Evolutionary conservation across 139 green algal genomes (phyloP).

Genomic region (Chlorella sp.): DNA sequence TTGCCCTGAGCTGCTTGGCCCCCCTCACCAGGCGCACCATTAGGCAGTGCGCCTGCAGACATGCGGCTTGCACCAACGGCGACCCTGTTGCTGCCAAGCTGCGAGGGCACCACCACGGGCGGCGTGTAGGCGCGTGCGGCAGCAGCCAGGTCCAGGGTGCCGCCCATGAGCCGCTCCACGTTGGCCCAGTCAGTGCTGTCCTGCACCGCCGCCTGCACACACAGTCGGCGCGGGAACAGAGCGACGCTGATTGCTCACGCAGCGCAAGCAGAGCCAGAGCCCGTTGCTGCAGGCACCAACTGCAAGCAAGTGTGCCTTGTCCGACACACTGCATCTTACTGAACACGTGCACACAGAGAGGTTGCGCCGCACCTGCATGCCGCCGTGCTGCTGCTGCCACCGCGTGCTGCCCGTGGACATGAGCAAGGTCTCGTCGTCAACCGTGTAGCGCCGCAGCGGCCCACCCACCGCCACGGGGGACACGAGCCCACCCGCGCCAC

Average conservation of each 20-base stretch:
- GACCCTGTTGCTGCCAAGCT: neutral
- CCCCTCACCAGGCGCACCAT: too few species aligned
- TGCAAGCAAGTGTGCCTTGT: too few species aligned
- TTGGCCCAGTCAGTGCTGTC: conserved; percentile 2
- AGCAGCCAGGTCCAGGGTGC: conserved; percentile 2
- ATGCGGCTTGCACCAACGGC: neutral
- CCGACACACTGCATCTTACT: too few species aligned
- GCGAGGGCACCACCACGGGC: neutral
- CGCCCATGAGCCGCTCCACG: conserved; percentile 1
- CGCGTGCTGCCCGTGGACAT: neutral
- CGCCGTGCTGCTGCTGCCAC: neutral
- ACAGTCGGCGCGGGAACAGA: too few species aligned
- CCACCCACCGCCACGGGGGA: too few species aligned
- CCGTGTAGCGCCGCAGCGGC: neutral
- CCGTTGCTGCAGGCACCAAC: too few species aligned
- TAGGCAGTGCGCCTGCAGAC: neutral
- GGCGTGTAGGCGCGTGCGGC: conserved; percentile 1
- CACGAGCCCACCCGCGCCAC: too few species aligned
- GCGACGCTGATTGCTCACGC: too few species aligned
- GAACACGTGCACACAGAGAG: too few species aligned
- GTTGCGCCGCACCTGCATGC: too few species aligned
- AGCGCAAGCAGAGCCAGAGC: too few species aligned
- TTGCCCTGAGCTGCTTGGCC: too few species aligned
- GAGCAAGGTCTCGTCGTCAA: neutral
- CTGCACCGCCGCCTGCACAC: neutral